Conservation (phyloP, 1,284 basidiomycete genomes). For the Leccinum subrobustum region DNA sequence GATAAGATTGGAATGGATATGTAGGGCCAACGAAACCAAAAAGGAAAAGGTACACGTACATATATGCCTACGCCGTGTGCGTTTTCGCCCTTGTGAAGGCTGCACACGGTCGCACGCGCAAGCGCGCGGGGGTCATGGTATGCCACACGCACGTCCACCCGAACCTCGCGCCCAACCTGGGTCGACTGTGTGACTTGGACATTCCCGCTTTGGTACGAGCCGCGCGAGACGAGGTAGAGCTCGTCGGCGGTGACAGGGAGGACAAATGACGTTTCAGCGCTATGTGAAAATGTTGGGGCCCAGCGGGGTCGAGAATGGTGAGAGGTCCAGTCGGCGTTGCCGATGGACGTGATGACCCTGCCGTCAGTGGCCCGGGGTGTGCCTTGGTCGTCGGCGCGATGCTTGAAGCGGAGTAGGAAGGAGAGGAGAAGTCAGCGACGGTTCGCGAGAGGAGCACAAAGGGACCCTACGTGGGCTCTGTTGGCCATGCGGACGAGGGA, state of each 20-base stretch:
- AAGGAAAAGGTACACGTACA: slow-evolving; percentile 21
- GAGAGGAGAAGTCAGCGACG: not conserved
- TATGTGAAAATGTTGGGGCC: slow-evolving; percentile 13
- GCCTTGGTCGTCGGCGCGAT: not conserved
- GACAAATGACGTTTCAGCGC: slow-evolving; percentile 32
- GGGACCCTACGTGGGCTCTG: slow-evolving; percentile 4
- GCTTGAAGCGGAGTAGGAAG: not conserved
- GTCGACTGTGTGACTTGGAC: slow-evolving; percentile 28
- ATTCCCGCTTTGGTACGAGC: slow-evolving; percentile 29
- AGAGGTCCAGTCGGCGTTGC: not conserved
- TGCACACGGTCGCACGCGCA: slow-evolving; percentile 35
- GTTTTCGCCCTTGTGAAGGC: slow-evolving; percentile 28
- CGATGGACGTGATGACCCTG: slow-evolving; percentile 10
- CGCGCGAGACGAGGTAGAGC: slow-evolving; percentile 39
- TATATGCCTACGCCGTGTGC: slow-evolving; percentile 42
- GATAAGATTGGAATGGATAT: not conserved
- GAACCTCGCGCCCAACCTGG: slow-evolving; percentile 19
- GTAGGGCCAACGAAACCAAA: not conserved
- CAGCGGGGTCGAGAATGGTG: slow-evolving; percentile 15
- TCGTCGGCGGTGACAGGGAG: slow-evolving; percentile 36
- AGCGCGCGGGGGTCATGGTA: slow-evolving; percentile 31
- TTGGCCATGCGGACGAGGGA: slow-evolving; percentile 16
- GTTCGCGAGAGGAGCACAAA: not conserved
- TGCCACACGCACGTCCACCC: slow-evolving; percentile 34
- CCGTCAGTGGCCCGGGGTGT: slow-evolving; percentile 16